Base-by-base conservation (phyloP, 2,329 filamentous ascomycete genomes). In the Penicillium polonicum region DNA sequence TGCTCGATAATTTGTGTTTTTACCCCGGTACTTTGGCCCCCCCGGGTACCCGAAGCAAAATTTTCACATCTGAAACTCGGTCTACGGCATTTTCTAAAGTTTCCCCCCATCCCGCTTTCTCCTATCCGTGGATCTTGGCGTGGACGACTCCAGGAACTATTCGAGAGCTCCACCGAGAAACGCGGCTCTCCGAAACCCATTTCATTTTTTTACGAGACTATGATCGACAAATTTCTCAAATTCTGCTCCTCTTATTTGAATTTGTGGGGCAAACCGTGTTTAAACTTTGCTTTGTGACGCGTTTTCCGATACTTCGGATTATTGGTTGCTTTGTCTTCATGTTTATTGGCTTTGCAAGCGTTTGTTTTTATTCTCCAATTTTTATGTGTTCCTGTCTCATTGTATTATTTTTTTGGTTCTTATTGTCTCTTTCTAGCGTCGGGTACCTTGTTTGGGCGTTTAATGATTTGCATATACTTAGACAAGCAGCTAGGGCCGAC, bases 201-300 rank as follows among this genome's bases (percentile, higher is more conserved):
- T 41, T 38, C 48, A 52, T 57, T 54, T 54, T 54, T 54, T 23
- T 45, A 65, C 31, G 41, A 42, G 58, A 60, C 51, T 46, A 54
- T 60, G 65, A 67, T 65, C 59, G 59, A 51, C 39, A 39, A 17
- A 10, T 60, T 64, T 29, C 4, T 17, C n/a, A 51, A 48, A 38
- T 23, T 46, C 21, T 4, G 35, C 13, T 29, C 43, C 42, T 38
- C n/a, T 55, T 43, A 17, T 39, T 36, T 31, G 33, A 21, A 25
- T 45, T 36, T 56, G 39, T 56, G 53, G 46, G 53, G 41, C 31
- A 38, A n/a, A 35, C 27, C 21, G 31, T 31, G 12, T 44, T 52
- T 52, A 56, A 52, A 52, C 53, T 56, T 56, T 56, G 15, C 21
- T 23, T 36, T 15, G 39, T 13, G 35, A 49, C 31, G 36, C 52